These are phyloP conservation scores for Tilletia setariae DNA, from an alignment of 1,284 basidiomycete genomes.

Conservation along the genomic window DNA sequence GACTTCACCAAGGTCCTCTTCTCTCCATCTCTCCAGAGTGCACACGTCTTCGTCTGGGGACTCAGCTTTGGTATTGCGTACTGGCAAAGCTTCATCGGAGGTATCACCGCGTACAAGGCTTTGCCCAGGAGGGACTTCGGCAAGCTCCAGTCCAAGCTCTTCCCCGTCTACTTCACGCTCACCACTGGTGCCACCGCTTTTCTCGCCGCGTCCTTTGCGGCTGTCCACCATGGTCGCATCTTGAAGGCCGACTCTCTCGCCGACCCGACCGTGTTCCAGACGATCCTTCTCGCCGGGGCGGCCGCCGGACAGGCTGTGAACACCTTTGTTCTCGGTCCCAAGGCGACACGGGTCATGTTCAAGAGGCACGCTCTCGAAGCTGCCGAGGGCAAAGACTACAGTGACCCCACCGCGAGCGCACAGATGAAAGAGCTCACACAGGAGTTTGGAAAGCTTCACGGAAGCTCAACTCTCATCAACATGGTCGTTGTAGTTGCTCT, in stretches of 20 bases:
- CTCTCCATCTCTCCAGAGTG: not conserved
- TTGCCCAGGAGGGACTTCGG: conserved; percentile 7
- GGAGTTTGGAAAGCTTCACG: conserved; percentile 7
- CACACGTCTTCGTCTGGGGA: conserved; percentile 2
- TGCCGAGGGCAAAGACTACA: conserved; percentile 14
- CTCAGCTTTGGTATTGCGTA: not conserved
- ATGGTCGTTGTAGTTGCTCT: not conserved
- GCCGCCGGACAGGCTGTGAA: conserved; percentile 4
- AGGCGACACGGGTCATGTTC: conserved; percentile 10
- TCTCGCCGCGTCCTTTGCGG: not conserved
- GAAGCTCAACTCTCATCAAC: not conserved
- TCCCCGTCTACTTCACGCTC: conserved; percentile 8
- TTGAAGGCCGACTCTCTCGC: not conserved
- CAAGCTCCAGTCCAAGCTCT: conserved; percentile 6
- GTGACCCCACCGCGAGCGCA: not conserved
- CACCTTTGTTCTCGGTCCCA: not conserved
- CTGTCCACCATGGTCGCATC: conserved; percentile 6
- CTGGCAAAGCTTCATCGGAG: conserved; percentile 15
- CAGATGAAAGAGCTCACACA: conserved; percentile 14
- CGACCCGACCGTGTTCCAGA: conserved; percentile 12
- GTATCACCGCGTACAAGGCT: not conserved
- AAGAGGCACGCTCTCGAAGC: conserved; percentile 1
- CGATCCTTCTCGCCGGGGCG: not conserved
- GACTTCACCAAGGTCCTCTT: conserved; percentile 13
- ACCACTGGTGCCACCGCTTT: not conserved